Evolutionary conservation across 2,329 filamentous ascomycete genomes (phyloP).

Genomic region (Fusarium heterosporum): DNA sequence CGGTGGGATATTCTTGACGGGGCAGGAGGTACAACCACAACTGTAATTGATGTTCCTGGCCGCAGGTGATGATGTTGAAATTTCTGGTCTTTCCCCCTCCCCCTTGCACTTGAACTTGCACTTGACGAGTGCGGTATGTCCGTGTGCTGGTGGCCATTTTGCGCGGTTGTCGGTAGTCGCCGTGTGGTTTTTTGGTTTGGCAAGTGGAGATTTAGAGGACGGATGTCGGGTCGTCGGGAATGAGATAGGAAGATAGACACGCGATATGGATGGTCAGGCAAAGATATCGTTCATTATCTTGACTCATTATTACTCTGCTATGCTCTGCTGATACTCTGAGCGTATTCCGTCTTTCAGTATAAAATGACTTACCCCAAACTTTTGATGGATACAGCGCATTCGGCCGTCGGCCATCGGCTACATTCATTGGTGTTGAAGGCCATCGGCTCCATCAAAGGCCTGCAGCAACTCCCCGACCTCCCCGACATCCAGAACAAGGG

Average conservation of each 20-base stretch:
- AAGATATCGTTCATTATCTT: neutral
- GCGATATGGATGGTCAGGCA: neutral
- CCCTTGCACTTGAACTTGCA: constrained; percentile 9
- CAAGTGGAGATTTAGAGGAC: constrained; percentile 19
- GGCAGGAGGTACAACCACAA: neutral
- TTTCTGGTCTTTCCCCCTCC: neutral
- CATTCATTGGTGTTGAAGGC: constrained; percentile 30
- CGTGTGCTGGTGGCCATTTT: constrained; percentile 34
- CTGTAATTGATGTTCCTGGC: neutral
- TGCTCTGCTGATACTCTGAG: neutral
- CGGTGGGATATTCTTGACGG: neutral
- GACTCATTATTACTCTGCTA: too few relatives aligned
- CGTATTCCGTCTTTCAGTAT: neutral
- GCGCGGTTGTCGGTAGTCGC: constrained; percentile 37
- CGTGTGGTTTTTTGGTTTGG: constrained; percentile 3
- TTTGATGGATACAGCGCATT: constrained; percentile 20
- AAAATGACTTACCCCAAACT: constrained; percentile 5
- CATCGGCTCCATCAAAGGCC: constrained; percentile 25
- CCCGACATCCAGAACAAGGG: constrained; percentile 33
- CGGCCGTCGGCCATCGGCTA: constrained; percentile 40
- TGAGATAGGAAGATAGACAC: neutral
- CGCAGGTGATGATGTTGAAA: neutral
- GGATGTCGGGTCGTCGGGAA: constrained; percentile 34
- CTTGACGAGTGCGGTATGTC: constrained; percentile 12
- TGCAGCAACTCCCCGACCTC: constrained; percentile 40